These are phyloP conservation scores for Naganishia randhawae DNA, from an alignment of 768 basidiomycete species.

Conservation along the genomic window DNA sequence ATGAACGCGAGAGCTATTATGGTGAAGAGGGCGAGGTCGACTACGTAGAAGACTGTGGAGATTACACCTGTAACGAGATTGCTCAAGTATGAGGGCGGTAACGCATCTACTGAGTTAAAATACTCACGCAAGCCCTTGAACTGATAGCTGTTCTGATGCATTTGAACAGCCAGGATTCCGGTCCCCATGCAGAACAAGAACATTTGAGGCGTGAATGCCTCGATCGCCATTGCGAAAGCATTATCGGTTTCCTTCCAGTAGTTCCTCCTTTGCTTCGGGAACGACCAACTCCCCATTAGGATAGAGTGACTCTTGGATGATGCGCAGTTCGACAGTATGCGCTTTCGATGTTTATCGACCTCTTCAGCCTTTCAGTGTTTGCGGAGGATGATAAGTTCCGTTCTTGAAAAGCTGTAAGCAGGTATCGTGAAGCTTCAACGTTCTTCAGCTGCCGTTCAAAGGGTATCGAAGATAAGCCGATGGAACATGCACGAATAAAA, in stretches of 20 bases:
- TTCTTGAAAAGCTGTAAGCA: no score
- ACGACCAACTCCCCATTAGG: slow-evolving; percentile 15
- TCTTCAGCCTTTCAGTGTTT: no score
- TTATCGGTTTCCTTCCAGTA: slow-evolving; percentile 31
- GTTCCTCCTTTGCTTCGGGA: slow-evolving; percentile 25
- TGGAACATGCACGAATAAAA: no score
- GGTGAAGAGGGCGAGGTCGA: slow-evolving; percentile 31
- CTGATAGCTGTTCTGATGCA: slow-evolving; percentile 33
- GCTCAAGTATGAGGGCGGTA: no score
- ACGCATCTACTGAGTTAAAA: no score
- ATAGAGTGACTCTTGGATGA: not conserved
- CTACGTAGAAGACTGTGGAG: slow-evolving; percentile 22
- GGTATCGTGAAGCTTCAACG: no score
- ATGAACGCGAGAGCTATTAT: slow-evolving; percentile 25
- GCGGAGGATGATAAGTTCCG: no score
- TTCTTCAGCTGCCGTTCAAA: no score
- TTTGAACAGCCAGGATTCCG: slow-evolving; percentile 28
- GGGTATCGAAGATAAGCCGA: no score
- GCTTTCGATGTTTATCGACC: no score
- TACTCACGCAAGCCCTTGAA: slow-evolving; percentile 27
- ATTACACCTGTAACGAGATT: slow-evolving; percentile 22
- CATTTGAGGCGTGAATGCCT: slow-evolving; percentile 32
- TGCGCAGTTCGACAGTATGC: not conserved
- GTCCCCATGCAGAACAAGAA: slow-evolving; percentile 35
- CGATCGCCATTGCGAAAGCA: slow-evolving; percentile 16